Base-by-base conservation (phyloP, 306 rosid genomes). In the Alnus rubra region DNA sequence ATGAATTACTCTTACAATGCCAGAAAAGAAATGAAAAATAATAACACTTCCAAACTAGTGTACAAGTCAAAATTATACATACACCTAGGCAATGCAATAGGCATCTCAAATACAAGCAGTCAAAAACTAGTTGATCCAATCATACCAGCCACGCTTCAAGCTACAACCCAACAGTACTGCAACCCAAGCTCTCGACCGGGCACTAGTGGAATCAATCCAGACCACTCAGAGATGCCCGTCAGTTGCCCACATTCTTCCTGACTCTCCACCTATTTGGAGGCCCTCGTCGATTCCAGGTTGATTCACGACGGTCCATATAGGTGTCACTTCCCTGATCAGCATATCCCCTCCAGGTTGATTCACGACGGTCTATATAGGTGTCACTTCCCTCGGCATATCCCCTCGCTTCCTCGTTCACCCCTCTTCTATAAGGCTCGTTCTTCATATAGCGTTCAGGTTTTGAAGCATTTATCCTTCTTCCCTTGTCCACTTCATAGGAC, bases 341-440 rank as follows among this genome's bases (percentile, higher is more conserved):
- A 67, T 81, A 85, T 78, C 86, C 92, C 44, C 44, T 75, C 75
- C 87, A 83, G 74, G 68, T 63, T 14, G 73, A 65, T 60, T 89
- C 88, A 1, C 79, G 89, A 53, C 80, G 77, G 84, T 88, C 91
- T 9, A 59, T 78, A 75, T 69, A 81, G 69, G 84, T 78, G 49
- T 87, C 90, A 42, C 69, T 62, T 86, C 92, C 80, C 72, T 62
- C 5, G 5, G 44, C 44, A 39, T 4, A 39, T 39, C 44, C 5
- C 81, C 85, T 67, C 60, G 76, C 75, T 69, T 82, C 91, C 30
- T 42, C 73, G 75, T 91, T 77, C 67, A 85, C 83, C 63, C 82
- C 90, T 82, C 93, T 87, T 85, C 94, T 71, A 71, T 59, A 84
- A 14, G 81, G 71, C 48, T 86, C 69, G 79, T 91, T 84, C 77